These are phyloP conservation scores for Rhodosorus marinus DNA, from an alignment of 23 red algal genomes.

Conservation along the genomic window DNA sequence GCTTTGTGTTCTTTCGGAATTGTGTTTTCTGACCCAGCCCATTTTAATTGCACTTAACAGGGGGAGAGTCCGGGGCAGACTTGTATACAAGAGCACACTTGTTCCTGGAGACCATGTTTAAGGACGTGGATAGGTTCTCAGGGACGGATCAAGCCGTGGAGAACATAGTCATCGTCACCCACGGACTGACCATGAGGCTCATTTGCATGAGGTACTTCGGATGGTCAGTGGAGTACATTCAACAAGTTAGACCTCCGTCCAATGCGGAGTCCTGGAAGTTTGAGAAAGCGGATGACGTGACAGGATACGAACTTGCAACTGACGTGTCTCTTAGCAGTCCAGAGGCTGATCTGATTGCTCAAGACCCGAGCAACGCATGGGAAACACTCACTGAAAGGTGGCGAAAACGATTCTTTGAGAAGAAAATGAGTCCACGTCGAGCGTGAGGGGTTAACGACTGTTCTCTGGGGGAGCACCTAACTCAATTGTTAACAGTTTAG, in stretches of 20 bases:
- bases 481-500: too few species aligned
- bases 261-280: conserved; percentile 1
- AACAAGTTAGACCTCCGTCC: neutral
- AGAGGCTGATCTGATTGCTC: too few species aligned
- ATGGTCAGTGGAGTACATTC: neutral
- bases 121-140: neutral
- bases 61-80: neutral
- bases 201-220: conserved; percentile 1
- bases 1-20: too few species aligned
- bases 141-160: neutral
- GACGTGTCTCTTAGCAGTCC: too few species aligned
- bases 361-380: too few species aligned
- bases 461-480: too few species aligned
- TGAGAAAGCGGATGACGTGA: neutral
- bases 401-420: too few species aligned
- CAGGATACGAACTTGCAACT: neutral
- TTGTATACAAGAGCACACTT: neutral
- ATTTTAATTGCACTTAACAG: neutral
- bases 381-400: too few species aligned
- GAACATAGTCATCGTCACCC: neutral
- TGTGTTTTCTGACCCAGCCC: too few species aligned
- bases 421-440: too few species aligned
- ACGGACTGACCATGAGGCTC: neutral
- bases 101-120: neutral
- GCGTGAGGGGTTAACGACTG: too few species aligned